phyloP scores from a whole-genome alignment of 2,329 filamentous ascomycete genomes.

The Colletotrichum trifolii region DNA sequence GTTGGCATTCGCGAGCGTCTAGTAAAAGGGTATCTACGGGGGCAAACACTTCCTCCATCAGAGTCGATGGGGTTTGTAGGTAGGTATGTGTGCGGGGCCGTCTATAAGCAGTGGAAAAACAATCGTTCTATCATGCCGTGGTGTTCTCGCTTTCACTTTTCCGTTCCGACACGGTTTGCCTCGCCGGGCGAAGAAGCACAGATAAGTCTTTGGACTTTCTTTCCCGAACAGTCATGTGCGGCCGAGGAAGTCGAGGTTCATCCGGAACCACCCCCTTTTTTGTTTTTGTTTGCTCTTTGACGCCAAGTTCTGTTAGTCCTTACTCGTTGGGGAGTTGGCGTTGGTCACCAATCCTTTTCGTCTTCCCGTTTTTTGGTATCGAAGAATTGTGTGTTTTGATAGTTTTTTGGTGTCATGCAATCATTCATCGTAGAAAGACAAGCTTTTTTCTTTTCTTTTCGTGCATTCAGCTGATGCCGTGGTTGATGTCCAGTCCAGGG shows the following conservation, averaged over 20 bases:
- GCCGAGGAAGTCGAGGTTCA: too few relatives aligned
- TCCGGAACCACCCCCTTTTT: not conserved
- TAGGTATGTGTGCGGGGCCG: not conserved
- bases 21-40: slow-evolving; percentile 20
- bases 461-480: not conserved
- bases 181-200: too few relatives aligned
- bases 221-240: too few relatives aligned
- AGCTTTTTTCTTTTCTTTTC: not conserved
- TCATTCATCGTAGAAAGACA: slow-evolving; percentile 22
- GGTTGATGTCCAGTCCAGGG: too few relatives aligned
- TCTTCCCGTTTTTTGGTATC: slow-evolving; percentile 1
- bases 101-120: slow-evolving; percentile 5
- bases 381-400: slow-evolving; percentile 1
- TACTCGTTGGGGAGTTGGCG: not conserved
- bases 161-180: too few relatives aligned
- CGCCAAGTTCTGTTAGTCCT: too few relatives aligned
- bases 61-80: not conserved
- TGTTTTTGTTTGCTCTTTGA: not conserved
- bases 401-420: slow-evolving; percentile 18
- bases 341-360: slow-evolving; percentile 5
- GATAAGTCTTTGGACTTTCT: too few relatives aligned
- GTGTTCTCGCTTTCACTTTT: not conserved
- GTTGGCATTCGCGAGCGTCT: slow-evolving; percentile 6
- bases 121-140: too few relatives aligned
- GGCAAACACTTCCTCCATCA: slow-evolving; percentile 4